These are phyloP conservation scores for Ilex paraguariensis DNA, from an alignment of 305 asterid species.

Conservation along the genomic window DNA sequence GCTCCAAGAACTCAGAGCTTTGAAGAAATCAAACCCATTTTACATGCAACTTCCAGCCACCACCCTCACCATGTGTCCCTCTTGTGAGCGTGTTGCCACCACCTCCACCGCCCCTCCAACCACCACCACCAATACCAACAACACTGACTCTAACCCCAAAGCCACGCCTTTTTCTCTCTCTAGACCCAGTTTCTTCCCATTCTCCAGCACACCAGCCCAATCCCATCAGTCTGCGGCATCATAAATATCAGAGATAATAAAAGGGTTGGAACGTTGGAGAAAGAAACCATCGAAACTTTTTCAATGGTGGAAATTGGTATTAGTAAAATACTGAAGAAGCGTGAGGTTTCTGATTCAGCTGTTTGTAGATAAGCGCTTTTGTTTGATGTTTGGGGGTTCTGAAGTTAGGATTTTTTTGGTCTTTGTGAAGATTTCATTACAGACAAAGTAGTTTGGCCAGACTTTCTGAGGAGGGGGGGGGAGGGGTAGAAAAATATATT, in stretches of 20 bases:
- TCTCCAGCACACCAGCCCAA: slow-evolving; percentile 28
- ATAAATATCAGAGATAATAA: slow-evolving; percentile 7
- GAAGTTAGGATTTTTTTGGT: too few species aligned
- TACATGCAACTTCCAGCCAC: slow-evolving; percentile 81
- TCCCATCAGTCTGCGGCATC: slow-evolving; percentile 62
- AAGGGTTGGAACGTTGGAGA: too few species aligned
- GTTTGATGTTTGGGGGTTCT: too few species aligned
- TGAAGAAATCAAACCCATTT: slow-evolving; percentile 63
- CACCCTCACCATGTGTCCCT: slow-evolving; percentile 84
- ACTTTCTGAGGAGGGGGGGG: too few species aligned
- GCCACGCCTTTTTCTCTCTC: slow-evolving; percentile 38
- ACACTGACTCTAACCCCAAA: slow-evolving; percentile 24
- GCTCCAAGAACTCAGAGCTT: slow-evolving; percentile 66
- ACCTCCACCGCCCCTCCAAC: slow-evolving; percentile 26
- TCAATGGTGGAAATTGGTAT: too few species aligned
- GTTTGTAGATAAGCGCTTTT: too few species aligned
- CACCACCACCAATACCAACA: slow-evolving; percentile 8
- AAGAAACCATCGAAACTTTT: too few species aligned
- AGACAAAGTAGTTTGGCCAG: too few species aligned
- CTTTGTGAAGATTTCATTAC: too few species aligned
- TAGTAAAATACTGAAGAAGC: too few species aligned
- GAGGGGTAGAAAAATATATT: too few species aligned
- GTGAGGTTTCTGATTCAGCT: too few species aligned
- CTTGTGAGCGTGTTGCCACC: slow-evolving; percentile 72
- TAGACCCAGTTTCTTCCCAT: slow-evolving; percentile 56